Conservation (phyloP, 148 eudicot species). For the Chenopodium quinoa region DNA sequence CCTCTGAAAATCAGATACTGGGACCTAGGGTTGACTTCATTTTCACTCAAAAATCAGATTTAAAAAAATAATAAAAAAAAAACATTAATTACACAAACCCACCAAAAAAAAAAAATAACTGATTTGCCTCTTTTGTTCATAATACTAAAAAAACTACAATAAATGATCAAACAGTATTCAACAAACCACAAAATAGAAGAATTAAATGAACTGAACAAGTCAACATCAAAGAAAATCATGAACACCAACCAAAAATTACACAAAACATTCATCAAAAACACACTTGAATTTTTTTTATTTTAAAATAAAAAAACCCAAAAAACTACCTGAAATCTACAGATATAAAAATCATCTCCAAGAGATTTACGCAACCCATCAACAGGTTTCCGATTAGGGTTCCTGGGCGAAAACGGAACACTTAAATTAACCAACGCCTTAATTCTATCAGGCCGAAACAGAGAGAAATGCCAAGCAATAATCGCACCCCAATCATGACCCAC, state of each 20-base stretch:
- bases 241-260: not conserved
- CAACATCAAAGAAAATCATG: not conserved
- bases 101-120: not conserved
- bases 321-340: slow-evolving; percentile 58
- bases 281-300: too few species aligned
- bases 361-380: slow-evolving; percentile 27
- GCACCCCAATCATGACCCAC: slow-evolving; percentile 71
- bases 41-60: too few species aligned
- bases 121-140: not conserved
- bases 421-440: slow-evolving; percentile 44
- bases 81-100: not conserved
- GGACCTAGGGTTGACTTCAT: not conserved
- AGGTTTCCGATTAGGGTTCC: slow-evolving; percentile 37
- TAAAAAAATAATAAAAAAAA: too few species aligned
- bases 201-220: not conserved
- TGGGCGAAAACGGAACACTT: slow-evolving; percentile 43
- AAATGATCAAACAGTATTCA: not conserved
- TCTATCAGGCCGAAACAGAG: slow-evolving; percentile 41
- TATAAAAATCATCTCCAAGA: slow-evolving; percentile 53
- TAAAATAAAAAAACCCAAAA: not conserved
- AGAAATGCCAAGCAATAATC: slow-evolving; percentile 42
- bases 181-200: not conserved
- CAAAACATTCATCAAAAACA: not conserved
- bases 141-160: not conserved
- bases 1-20: not conserved